phyloP scores from a whole-genome alignment of 768 basidiomycete species.

The Amylocystis lapponica region DNA sequence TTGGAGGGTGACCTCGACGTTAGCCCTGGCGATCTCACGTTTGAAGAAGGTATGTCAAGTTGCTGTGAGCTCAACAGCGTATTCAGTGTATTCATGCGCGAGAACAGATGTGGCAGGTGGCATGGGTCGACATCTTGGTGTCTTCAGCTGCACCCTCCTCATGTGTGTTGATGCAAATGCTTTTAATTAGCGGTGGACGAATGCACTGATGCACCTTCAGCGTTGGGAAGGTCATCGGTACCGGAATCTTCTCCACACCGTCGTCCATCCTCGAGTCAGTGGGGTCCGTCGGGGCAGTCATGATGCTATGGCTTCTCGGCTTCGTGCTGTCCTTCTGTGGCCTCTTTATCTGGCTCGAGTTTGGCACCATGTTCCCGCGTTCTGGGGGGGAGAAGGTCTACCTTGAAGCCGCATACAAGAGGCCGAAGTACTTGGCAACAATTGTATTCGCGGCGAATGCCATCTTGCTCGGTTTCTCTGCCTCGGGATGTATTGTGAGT shows the following conservation, averaged over 20 bases:
- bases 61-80: no score
- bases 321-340: constrained; percentile 54
- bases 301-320: constrained; percentile 61
- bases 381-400: constrained; percentile 63
- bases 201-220: no score
- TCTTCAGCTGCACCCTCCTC: constrained; percentile 51
- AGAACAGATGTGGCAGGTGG: constrained; percentile 45
- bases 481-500: constrained; percentile 23
- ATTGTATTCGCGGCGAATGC: constrained; percentile 30
- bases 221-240: constrained; percentile 54
- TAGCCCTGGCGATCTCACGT: constrained; percentile 39
- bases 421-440: constrained; percentile 28
- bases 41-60: constrained; percentile 40
- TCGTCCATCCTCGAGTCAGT: constrained; percentile 53
- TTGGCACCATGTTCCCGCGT: constrained; percentile 58
- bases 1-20: constrained; percentile 21
- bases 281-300: constrained; percentile 53
- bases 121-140: constrained; percentile 52
- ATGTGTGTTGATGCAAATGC: no score
- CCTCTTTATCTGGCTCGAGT: constrained; percentile 58
- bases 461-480: constrained; percentile 33
- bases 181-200: no score
- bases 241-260: constrained; percentile 59
- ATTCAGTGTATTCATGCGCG: no score
- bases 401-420: constrained; percentile 46